Percentiles rank a stretch among this genome's conserved stretches.
Evolutionary conservation across 2,329 filamentous ascomycete species (phyloP).

Genomic region (Exophiala alcalophila): DNA sequence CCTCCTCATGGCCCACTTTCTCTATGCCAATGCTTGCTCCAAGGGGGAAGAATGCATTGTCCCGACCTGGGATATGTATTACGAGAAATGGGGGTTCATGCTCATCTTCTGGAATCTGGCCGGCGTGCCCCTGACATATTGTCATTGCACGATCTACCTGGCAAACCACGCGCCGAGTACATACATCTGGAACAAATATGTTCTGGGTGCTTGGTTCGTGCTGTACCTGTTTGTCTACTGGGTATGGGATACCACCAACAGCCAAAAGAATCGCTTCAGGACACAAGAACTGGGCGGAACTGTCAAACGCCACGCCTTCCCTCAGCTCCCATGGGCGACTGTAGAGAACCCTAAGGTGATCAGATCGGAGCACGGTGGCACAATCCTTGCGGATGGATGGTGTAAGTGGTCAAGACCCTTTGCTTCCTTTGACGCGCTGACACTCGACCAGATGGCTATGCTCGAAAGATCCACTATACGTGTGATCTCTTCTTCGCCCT

Average conservation of each 20-base stretch:
- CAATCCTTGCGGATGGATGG: constrained; percentile 82
- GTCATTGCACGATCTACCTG: constrained; percentile 87
- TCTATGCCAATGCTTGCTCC: constrained; percentile 87
- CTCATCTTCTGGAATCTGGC: constrained; percentile 97
- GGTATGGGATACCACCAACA: constrained; percentile 89
- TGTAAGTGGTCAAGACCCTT: constrained; percentile 49
- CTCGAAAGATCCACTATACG: constrained; percentile 77
- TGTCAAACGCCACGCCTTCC: constrained; percentile 72
- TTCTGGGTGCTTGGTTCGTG: constrained; percentile 62
- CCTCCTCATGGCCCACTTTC: constrained; percentile 81
- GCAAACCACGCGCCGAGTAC: constrained; percentile 75
- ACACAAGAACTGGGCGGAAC: constrained; percentile 69
- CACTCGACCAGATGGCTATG: constrained; percentile 56
- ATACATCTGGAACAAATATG: constrained; percentile 72
- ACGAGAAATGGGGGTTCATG: constrained; percentile 97
- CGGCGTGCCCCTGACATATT: constrained; percentile 86
- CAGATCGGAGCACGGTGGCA: constrained; percentile 67
- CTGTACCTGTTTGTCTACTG: constrained; percentile 83
- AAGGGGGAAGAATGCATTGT: constrained; percentile 91
- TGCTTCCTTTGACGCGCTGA: constrained; percentile 25
- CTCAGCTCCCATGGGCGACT: constrained; percentile 84
- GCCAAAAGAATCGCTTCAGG: constrained; percentile 90
- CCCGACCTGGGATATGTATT: constrained; percentile 93
- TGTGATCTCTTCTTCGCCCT: constrained; percentile 76
- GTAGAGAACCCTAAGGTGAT: constrained; percentile 78